Evolutionary conservation across 2,329 filamentous ascomycete genomes (phyloP).

Genomic region (Orbilia blumenaviensis): DNA sequence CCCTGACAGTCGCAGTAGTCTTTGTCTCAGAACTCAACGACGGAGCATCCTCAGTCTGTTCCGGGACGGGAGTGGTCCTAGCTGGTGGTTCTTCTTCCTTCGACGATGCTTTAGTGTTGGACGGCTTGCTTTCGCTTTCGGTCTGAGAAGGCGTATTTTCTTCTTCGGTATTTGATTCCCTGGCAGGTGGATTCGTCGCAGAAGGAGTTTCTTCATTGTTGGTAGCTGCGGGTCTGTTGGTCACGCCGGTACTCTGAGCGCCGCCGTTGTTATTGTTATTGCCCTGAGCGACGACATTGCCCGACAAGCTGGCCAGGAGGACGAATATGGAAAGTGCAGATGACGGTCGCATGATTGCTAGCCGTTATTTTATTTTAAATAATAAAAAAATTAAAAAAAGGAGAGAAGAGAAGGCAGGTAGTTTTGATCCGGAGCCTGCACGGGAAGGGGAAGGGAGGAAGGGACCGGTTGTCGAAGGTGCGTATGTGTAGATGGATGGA

Average conservation of each 20-base stretch:
- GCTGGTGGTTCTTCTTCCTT: neutral
- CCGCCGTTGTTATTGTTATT: constrained; percentile 34
- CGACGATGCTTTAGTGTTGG: neutral
- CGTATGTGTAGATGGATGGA: neutral
- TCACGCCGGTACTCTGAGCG: constrained; percentile 2
- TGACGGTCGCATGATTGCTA: constrained; percentile 43
- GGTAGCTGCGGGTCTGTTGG: neutral
- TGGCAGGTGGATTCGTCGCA: neutral
- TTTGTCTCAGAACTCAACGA: neutral
- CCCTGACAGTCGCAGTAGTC: constrained; percentile 1
- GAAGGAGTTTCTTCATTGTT: neutral
- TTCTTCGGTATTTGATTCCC: neutral
- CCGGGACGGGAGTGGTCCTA: neutral
- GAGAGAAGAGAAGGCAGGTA: neutral
- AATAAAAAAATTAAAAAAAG: neutral
- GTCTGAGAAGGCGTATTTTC: neutral
- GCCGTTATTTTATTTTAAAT: too few species aligned
- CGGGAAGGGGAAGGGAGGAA: too few species aligned
- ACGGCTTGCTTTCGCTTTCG: neutral
- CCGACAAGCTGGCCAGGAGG: constrained; percentile 38
- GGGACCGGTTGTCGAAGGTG: neutral
- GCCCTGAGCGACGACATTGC: constrained; percentile 37
- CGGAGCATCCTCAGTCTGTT: constrained; percentile 25
- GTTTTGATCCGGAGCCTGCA: neutral
- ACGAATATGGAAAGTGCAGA: constrained; percentile 31